These are phyloP conservation scores for Metarhizium guizhouense DNA, from an alignment of 2,329 filamentous ascomycete species.

Conservation along the genomic window DNA sequence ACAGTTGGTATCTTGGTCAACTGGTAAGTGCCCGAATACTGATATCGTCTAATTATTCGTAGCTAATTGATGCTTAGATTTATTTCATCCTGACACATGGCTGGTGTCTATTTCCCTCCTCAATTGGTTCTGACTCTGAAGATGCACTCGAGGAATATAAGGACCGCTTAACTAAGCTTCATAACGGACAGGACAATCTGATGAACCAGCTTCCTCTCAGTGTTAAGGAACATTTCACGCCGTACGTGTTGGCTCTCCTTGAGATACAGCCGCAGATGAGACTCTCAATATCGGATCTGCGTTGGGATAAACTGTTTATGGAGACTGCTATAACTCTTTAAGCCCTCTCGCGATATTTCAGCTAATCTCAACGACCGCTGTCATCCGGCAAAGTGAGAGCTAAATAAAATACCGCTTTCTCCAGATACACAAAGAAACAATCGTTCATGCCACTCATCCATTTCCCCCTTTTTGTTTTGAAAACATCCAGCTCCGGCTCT, in stretches of 20 bases:
- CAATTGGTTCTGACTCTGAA: neutral
- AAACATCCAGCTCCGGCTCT: neutral
- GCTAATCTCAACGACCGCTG: neutral
- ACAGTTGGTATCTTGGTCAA: neutral
- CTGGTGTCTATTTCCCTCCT: neutral
- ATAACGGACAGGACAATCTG: neutral
- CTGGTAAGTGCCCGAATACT: neutral
- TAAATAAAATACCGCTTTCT: neutral
- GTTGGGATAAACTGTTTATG: neutral
- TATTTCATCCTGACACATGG: neutral
- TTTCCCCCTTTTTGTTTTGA: neutral
- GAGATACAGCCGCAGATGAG: neutral
- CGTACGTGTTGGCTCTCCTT: neutral
- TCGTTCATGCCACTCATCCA: neutral
- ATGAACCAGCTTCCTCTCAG: neutral
- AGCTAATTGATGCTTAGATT: neutral
- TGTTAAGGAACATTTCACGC: neutral
- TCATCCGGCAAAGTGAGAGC: neutral
- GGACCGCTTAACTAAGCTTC: neutral
- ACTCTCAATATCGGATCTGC: neutral
- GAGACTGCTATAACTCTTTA: neutral
- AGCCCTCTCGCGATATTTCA: neutral
- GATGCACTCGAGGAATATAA: neutral
- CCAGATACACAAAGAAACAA: neutral
- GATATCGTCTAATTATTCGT: neutral